Percentiles rank a stretch among this genome's conserved stretches.
These are phyloP conservation scores for Cyclocybe cylindracea DNA, from an alignment of 768 basidiomycete species.

Conservation along the genomic window DNA sequence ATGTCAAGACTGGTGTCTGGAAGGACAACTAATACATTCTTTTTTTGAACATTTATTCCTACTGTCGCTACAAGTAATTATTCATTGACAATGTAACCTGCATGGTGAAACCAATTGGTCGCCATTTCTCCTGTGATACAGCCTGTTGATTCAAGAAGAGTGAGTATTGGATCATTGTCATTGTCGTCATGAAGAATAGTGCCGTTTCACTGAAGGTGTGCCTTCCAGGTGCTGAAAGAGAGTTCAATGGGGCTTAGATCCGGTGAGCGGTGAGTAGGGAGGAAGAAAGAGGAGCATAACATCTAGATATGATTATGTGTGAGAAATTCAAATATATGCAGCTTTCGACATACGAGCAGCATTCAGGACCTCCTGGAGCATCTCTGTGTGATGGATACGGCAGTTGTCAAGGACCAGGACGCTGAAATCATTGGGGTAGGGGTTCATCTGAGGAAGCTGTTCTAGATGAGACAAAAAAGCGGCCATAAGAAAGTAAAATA, in stretches of 20 bases:
- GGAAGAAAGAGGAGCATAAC: slow-evolving; percentile 29
- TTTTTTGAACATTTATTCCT: neutral
- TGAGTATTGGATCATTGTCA: slow-evolving; percentile 12
- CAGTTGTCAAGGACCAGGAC: slow-evolving; percentile 40
- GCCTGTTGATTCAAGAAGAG: slow-evolving; percentile 12
- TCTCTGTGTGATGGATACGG: slow-evolving; percentile 35
- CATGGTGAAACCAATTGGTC: slow-evolving; percentile 19
- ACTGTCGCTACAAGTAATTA: neutral
- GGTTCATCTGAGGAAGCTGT: slow-evolving; percentile 36
- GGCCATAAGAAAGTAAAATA: neutral
- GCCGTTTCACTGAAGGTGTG: slow-evolving; percentile 21
- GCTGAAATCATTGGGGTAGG: slow-evolving; percentile 26
- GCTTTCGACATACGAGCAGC: slow-evolving; percentile 16
- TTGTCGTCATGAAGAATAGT: slow-evolving; percentile 9
- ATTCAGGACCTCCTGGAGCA: slow-evolving; percentile 24
- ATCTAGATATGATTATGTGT: neutral
- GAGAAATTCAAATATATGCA: neutral
- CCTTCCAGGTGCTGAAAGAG: slow-evolving; percentile 31
- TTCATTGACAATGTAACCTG: slow-evolving; percentile 13
- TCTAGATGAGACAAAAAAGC: neutral
- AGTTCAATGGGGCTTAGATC: slow-evolving; percentile 38
- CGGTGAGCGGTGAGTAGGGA: slow-evolving; percentile 36
- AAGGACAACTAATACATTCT: neutral
- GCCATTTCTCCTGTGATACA: slow-evolving; percentile 21
- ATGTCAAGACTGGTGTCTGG: neutral